Conservation (phyloP, 2,329 filamentous ascomycete genomes). For the Microcyclosporella mali region DNA sequence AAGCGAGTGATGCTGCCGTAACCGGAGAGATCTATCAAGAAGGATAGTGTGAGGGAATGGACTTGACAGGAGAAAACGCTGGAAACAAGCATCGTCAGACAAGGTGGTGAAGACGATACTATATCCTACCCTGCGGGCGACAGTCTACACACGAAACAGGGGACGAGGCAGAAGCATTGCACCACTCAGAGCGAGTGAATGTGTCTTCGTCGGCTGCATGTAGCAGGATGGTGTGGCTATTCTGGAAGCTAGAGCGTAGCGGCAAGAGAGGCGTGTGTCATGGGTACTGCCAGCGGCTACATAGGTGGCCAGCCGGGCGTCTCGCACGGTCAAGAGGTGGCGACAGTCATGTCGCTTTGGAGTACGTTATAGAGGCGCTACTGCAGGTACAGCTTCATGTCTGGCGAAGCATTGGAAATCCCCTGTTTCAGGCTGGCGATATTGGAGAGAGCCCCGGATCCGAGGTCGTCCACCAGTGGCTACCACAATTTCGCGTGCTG, state of each 20-base stretch:
- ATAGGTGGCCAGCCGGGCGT: constrained; percentile 11
- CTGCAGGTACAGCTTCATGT: constrained; percentile 14
- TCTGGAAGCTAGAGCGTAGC: background rate
- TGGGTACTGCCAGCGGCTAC: constrained; percentile 11
- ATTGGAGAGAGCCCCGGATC: no score
- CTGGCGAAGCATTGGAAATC: background rate
- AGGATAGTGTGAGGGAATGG: constrained; percentile 2
- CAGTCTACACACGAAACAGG: constrained; percentile 2
- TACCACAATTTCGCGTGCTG: background rate
- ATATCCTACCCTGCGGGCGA: constrained; percentile 1
- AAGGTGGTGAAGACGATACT: constrained; percentile 1
- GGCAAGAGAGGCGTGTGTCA: constrained; percentile 5
- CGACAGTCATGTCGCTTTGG: constrained; percentile 8
- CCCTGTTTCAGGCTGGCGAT: constrained; percentile 6
- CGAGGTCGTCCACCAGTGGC: background rate
- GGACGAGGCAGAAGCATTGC: constrained; percentile 4
- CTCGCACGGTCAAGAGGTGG: constrained; percentile 10
- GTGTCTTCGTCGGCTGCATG: constrained; percentile 11
- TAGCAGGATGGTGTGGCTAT: constrained; percentile 3
- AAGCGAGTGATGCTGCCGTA: constrained; percentile 43
- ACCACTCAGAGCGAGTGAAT: constrained; percentile 9
- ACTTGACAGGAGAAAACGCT: constrained; percentile 34
- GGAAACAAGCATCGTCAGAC: constrained; percentile 2
- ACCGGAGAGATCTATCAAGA: constrained; percentile 15
- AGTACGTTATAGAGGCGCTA: constrained; percentile 6